Evolutionary conservation across 768 basidiomycete genomes (phyloP).

Genomic region (Clitopilus passeckerianus): DNA sequence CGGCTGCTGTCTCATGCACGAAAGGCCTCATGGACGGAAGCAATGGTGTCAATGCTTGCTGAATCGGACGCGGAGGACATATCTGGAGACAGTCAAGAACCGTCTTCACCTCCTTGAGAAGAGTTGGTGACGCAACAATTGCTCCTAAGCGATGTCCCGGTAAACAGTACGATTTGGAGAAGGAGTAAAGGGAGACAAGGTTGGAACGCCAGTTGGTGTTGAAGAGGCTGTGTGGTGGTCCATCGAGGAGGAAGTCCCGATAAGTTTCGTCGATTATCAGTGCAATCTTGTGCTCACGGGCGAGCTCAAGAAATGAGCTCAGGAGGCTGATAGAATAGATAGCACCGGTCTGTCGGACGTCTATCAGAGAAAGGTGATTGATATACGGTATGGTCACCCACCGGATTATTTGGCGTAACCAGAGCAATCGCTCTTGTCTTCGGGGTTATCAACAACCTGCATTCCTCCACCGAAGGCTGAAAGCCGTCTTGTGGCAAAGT

Average conservation of each 20-base stretch:
- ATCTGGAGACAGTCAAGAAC: conserved; percentile 79
- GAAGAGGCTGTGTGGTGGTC: conserved; percentile 54
- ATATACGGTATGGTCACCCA: conserved; percentile 17
- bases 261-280: conserved; percentile 89
- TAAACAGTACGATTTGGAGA: conserved; percentile 77
- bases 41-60: conserved; percentile 57
- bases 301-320: conserved; percentile 54
- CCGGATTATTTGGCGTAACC: conserved; percentile 76
- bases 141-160: conserved; percentile 80
- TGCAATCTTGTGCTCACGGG: conserved; percentile 47
- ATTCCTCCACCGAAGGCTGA: conserved; percentile 48
- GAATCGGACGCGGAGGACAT: conserved; percentile 70
- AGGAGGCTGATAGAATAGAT: conserved; percentile 57
- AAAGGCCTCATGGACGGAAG: conserved; percentile 48
- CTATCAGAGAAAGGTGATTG: too few relatives aligned
- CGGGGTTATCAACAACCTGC: conserved; percentile 45
- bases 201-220: conserved; percentile 51
- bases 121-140: conserved; percentile 52
- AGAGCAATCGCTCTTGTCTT: conserved; percentile 68
- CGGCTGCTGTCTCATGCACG: conserved; percentile 43
- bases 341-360: conserved; percentile 52
- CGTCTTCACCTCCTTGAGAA: conserved; percentile 43
- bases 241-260: conserved; percentile 62
- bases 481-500: conserved; percentile 51
- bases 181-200: conserved; percentile 71